Conservation (phyloP, 1,139 yeast genomes). For the Taphrina wiesneri region DNA sequence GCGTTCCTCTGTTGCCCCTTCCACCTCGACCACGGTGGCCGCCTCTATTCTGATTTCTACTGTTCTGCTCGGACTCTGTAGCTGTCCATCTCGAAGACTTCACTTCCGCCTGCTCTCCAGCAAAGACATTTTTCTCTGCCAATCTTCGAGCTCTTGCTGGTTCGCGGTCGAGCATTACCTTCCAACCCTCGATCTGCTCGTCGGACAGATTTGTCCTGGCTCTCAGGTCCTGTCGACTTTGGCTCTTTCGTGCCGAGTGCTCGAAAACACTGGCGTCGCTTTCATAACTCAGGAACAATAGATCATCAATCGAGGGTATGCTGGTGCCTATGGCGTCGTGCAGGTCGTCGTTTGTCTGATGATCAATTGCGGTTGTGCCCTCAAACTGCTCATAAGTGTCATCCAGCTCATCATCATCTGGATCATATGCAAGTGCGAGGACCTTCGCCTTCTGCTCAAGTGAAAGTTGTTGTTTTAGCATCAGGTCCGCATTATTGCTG, state of each 20-base stretch:
- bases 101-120: constrained; percentile 6
- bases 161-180: constrained; percentile 65
- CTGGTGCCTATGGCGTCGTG: constrained; percentile 40
- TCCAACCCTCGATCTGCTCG: constrained; percentile 94
- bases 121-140: constrained; percentile 6
- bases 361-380: constrained; percentile 42
- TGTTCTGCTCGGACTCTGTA: background rate
- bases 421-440: constrained; percentile 16
- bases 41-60: background rate
- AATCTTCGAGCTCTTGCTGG: constrained; percentile 48
- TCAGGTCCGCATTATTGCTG: constrained; percentile 16
- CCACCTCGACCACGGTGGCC: background rate
- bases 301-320: constrained; percentile 52
- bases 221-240: constrained; percentile 57
- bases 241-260: constrained; percentile 55
- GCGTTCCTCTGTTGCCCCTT: background rate
- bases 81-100: background rate
- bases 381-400: constrained; percentile 83
- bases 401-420: constrained; percentile 75
- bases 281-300: constrained; percentile 60
- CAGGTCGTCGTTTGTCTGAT: constrained; percentile 39
- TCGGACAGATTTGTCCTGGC: constrained; percentile 65
- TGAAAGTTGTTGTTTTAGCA: constrained; percentile 15
- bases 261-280: constrained; percentile 57
- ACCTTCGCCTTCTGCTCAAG: constrained; percentile 15